Evolutionary conservation across 1,139 yeast genomes (phyloP), one percentile per base, ranked within the genome.

Genomic region (Arxiozyma telluris): DNA sequence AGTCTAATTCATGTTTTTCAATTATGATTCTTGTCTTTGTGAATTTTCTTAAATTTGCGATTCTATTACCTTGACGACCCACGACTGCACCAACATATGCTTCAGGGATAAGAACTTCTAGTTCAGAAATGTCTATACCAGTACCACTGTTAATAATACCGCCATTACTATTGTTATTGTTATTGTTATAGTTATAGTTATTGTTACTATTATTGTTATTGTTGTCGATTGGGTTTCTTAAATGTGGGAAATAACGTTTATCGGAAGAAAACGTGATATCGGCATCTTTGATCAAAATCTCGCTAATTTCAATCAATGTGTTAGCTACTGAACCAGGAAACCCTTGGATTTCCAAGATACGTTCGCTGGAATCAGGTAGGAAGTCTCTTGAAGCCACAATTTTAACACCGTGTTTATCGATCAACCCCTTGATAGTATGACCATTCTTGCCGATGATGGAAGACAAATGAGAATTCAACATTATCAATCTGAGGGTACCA

Each of bases 391-490:
- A 84, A 15, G 96, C 96, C 56, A 87, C 90, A 82, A 90, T 86
- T 64, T 88, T 84, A 52, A 89, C 88, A 57, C 79, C 76, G 67
- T 76, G 84, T 49, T 73, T 74, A 56, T 82, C 84, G 72, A 89
- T 96, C 59, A 90, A 81, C 54, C 83, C 79, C 73, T 88, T 91
- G 67, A 90, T 90, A 69, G 93, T 80, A 41, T 77, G 75, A 51
- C 97, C 97, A 61, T 81, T 87, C 55, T 87, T 82, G 51, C 97
- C 97, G 68, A 90, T 90, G 54, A 90, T 80, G 12, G 96, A 84
- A 47, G 97, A 96, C 83, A 90, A 84, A 71, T 89, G 96, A 57
- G 84, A 78, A 71, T 90, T 90, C 50, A 96, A 91, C 57, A 90
- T 78, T 58, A 91, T 75, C 53, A 90, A 74, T 64, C 96, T 78